These are phyloP conservation scores for Phaeotremella fagi DNA, from an alignment of 768 basidiomycete genomes.

Conservation along the genomic window DNA sequence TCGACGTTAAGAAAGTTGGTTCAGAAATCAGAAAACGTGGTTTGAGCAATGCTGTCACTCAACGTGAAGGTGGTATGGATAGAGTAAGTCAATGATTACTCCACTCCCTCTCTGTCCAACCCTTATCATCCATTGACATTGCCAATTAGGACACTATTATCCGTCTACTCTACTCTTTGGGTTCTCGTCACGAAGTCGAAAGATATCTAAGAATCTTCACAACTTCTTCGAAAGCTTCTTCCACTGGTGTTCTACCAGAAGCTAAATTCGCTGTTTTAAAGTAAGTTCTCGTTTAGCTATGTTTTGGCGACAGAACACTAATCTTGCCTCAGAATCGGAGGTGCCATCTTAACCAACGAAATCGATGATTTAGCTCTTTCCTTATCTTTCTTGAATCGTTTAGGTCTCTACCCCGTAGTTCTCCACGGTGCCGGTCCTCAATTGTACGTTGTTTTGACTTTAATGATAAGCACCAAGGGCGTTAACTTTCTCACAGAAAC, in stretches of 20 bases:
- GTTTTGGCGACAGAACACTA: not conserved
- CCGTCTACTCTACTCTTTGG: conserved; percentile 91
- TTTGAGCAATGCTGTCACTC: conserved; percentile 25
- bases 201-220: conserved; percentile 97
- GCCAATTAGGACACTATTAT: conserved; percentile 82
- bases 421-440: conserved; percentile 96
- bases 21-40: conserved; percentile 45
- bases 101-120: not conserved
- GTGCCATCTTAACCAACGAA: conserved; percentile 80
- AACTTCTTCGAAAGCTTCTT: conserved; percentile 76
- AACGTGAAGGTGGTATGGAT: conserved; percentile 45
- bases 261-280: conserved; percentile 98
- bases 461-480: not conserved
- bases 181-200: conserved; percentile 94
- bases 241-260: conserved; percentile 47
- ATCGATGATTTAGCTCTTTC: conserved; percentile 90
- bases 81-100: conserved; percentile 26
- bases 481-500: conserved; percentile 53
- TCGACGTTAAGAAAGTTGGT: conserved; percentile 43
- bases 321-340: conserved; percentile 61
- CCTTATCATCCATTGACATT: not conserved
- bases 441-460: conserved; percentile 32
- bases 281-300: conserved; percentile 25
- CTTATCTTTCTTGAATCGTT: conserved; percentile 90
- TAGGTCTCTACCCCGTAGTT: conserved; percentile 96